Base-by-base conservation (phyloP, 805 yeast species). In the Lachancea mirantina region DNA sequence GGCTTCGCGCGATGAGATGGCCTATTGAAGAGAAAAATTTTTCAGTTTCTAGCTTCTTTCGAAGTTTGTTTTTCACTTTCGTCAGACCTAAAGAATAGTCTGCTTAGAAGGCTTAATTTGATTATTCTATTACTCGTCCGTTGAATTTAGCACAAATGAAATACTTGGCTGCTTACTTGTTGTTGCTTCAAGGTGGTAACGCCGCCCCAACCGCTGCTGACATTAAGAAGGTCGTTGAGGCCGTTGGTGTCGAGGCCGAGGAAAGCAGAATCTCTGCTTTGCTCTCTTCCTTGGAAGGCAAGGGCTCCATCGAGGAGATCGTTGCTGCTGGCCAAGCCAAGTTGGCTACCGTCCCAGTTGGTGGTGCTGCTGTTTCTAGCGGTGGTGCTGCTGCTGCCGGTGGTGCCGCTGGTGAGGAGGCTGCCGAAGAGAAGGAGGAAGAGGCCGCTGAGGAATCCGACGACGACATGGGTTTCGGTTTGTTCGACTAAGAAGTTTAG, bases 161-260 rank as follows among this genome's bases (percentile, higher is more conserved):
- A 72, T 83, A 83, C 79, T 74, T 83, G 72, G 94, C 94, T 71
- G 89, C 94, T 71, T 83, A 83, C 75, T 79, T 83, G 69, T 77
- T 83, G 70, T 79, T 83, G 66, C 80, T 70, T 61, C 83, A 82
- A 70, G 85, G 88, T 68, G 92, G 89, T 70, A 80, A 78, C 72
- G 65, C 82, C 59, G 47, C 83, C 55, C 92, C 94, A 67, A 67
- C 88, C 47, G 83, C 82, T 53, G 70, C 78, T 49, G 85, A 80
- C 68, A 72, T 82, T 68, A 66, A 80, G 64, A 47, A 76, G 45
- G 74, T 81, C 51, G 69, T 83, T 59, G 76, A 76, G 60, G 61
- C 89, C 39, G 84, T 80, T 46, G 87, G 87, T 65, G 72, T 74
- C 57, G 94, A 82, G 61, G 84, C 76, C 58, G 92, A 82, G 56